These are phyloP conservation scores for Amanita exitialis DNA, from an alignment of 768 basidiomycete genomes.

Conservation along the genomic window DNA sequence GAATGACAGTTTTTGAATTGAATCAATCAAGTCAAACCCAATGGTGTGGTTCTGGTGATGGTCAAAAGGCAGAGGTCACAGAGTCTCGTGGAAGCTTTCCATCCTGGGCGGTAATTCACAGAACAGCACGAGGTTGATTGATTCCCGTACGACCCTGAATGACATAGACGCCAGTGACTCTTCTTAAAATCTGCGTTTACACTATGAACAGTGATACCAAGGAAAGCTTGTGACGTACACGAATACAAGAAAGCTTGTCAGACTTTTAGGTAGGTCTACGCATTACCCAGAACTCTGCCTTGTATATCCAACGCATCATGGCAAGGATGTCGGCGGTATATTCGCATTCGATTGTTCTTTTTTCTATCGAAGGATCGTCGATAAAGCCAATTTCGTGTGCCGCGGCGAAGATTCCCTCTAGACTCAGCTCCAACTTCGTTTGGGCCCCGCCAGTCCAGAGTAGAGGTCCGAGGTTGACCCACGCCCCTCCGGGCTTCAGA, in stretches of 20 bases:
- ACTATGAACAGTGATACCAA: neutral
- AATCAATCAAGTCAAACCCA: no score
- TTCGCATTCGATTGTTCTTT: conserved; percentile 47
- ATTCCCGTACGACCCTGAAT: neutral
- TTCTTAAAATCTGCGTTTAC: neutral
- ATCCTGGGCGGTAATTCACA: neutral
- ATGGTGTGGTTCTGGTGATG: neutral
- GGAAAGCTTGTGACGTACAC: conserved; percentile 1
- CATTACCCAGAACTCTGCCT: conserved; percentile 61
- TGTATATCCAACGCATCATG: conserved; percentile 67
- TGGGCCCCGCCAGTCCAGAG: conserved; percentile 50
- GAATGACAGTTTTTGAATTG: neutral
- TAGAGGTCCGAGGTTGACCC: conserved; percentile 67
- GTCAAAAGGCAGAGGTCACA: neutral
- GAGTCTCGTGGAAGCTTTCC: neutral
- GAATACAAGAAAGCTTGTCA: neutral
- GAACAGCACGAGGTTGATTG: neutral
- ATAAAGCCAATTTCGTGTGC: conserved; percentile 49
- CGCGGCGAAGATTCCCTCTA: conserved; percentile 51
- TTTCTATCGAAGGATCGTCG: conserved; percentile 15
- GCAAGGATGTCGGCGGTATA: conserved; percentile 52
- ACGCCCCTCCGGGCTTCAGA: conserved; percentile 51
- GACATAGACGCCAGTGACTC: neutral
- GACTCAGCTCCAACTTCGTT: conserved; percentile 45
- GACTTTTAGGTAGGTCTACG: conserved; percentile 20